Base-by-base conservation (phyloP, 1,284 basidiomycete species). In the Thecaphora frezii region DNA sequence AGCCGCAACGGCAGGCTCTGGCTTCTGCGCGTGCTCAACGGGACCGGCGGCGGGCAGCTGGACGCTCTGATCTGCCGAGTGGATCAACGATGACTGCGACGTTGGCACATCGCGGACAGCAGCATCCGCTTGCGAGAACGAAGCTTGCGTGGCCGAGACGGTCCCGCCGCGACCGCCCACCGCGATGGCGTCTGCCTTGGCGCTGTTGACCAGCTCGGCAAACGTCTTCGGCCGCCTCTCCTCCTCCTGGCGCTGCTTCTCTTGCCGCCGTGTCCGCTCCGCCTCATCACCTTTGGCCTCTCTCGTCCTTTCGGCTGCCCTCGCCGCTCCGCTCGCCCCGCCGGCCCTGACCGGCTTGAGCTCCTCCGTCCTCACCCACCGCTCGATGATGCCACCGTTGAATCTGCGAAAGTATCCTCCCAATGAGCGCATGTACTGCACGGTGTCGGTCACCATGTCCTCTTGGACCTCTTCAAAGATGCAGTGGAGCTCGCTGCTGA, bases 381-480 rank as follows among this genome's bases (percentile, higher is more conserved):
- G 68, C 33, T 67, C 56, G 37, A 76, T 38, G 0, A 63, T 39
- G 4, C 76, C 76, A 23, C 76, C 76, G 3, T 46, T 59, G 54
- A 76, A 78, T 13, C 73, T 51, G 10, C 73, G 36, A 44, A 78
- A 78, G 51, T 78, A 78, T 2, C 76, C 76, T 13, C 76, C 76
- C 3, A 71, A 51, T 28, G 67, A 65, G 18, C 76, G 63, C 12
- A 72, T 77, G 41, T 69, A 74, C 45, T 66, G 71, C 12, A 76
- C 76, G 5, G 73, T 76, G 43, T 76, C 73, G 12, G 71, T 73
- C 5, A 71, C 62, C 71, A 76, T 71, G 28, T 71, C 67, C 1
- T 50, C 45, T 41, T 72, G 41, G 1, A 69, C 73, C 12, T 30
- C 45, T 45, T 77, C 76, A 42, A 77, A 77, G 14, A 71, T 71